A percentile compares a stretch with the other conserved stretches of the same genome.
phyloP scores from a whole-genome alignment of 78 protist species.

The Monosiga brevicollis region DNA sequence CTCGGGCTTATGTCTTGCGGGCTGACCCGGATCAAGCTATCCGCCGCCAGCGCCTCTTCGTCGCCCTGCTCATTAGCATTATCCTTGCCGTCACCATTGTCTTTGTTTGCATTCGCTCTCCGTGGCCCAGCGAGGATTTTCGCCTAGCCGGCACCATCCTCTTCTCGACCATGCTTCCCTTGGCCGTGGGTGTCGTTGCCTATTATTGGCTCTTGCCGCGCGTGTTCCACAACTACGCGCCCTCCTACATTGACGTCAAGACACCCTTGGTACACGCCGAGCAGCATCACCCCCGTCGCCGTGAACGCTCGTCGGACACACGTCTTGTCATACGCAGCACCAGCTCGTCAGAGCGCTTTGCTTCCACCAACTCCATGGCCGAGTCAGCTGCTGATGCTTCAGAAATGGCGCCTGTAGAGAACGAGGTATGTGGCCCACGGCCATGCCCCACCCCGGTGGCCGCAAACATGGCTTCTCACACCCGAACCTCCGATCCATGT shows the following conservation, averaged over 20 bases:
- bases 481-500: too few species aligned
- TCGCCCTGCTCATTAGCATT: not conserved
- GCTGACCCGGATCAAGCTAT: not conserved
- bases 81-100: conserved; percentile 16
- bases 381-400: not conserved
- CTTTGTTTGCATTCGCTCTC: conserved; percentile 32
- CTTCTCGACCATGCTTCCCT: not conserved
- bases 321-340: too few species aligned
- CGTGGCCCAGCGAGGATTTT: conserved; percentile 20
- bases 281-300: conserved; percentile 2
- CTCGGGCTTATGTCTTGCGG: conserved; percentile 2
- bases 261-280: not conserved
- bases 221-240: not conserved
- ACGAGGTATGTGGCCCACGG: not conserved
- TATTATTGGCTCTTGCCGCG: conserved; percentile 5
- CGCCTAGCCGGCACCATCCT: too few species aligned
- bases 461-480: not conserved
- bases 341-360: too few species aligned
- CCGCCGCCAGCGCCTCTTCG: conserved; percentile 6
- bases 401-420: not conserved
- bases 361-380: not conserved
- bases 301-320: not conserved
- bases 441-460: not conserved
- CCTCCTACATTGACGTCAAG: not conserved
- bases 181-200: not conserved